Evolutionary conservation across 2,329 filamentous ascomycete species (phyloP), one percentile per base, ranked within the genome.

Genomic region (Fusarium penzigii): DNA sequence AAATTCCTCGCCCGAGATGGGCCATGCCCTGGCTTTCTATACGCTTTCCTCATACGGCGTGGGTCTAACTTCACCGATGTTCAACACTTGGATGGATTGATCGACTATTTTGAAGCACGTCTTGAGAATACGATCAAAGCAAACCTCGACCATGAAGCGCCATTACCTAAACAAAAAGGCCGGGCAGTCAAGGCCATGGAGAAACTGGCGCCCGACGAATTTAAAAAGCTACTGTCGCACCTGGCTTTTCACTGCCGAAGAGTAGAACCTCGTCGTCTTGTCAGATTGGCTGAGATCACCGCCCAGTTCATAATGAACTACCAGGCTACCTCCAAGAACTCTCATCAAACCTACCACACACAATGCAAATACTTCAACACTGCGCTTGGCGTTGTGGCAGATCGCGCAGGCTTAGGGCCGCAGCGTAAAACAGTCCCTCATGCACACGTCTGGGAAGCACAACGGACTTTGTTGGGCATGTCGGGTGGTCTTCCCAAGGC

Each of bases 391-490:
- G 51, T 62, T 6, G 61, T 72, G 34, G 65, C 59, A 49, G 65
- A 62, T 7, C 61, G 62, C n/a, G 53, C 54, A 16, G 56, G 59
- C 13, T 47, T 58, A n/a, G 59, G 61, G 40, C 49, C 57, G 3
- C 61, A 64, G 17, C 64, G 65, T 10, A 58, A 60, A 39, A 44
- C 59, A 7, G 44, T 61, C 3, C 68, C 68, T 10, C 67, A 71
- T 48, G 51, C 59, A 3, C 73, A 70, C 55, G 65, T 71, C 36
- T 87, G 84, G 84, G 73, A 79, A 49, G 82, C 82, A 0, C 81
- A 86, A 56, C 78, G 75, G 44, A 68, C 75, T 6, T 69, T 87
- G 29, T 67, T 87, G 20, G 70, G 74, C 16, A 72, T 80, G 63
- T 84, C 82, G 0, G 75, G 77, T 20, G 66, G 68, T 4, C 70